These are phyloP conservation scores for Serendipita indica DNA, from an alignment of 768 basidiomycete species.

Conservation along the genomic window DNA sequence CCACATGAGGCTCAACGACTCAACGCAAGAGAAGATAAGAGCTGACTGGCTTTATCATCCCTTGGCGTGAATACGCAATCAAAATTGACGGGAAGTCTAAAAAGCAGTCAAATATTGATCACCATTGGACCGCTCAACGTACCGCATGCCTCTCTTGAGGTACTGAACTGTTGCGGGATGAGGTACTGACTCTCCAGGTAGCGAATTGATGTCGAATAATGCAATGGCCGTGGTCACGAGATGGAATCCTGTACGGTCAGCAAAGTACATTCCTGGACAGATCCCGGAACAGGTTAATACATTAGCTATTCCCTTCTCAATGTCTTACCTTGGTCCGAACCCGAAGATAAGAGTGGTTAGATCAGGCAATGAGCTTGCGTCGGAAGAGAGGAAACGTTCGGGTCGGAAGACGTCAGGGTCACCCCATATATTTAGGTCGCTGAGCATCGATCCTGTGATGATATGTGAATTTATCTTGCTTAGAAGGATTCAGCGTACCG, in stretches of 20 bases:
- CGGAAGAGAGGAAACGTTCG: slow-evolving; percentile 18
- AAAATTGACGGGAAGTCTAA: too few relatives aligned
- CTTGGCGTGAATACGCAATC: too few relatives aligned
- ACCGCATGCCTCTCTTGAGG: too few relatives aligned
- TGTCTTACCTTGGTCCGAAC: background rate
- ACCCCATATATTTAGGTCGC: slow-evolving; percentile 17
- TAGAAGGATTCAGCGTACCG: slow-evolving; percentile 13
- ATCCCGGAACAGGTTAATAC: background rate
- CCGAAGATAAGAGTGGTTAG: background rate
- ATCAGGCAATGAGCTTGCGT: background rate
- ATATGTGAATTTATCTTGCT: slow-evolving; percentile 7
- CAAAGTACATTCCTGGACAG: background rate
- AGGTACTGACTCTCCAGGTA: background rate
- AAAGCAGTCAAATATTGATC: too few relatives aligned
- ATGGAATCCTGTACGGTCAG: background rate
- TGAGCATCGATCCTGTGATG: slow-evolving; percentile 17
- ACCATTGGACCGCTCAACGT: too few relatives aligned
- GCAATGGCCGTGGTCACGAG: background rate
- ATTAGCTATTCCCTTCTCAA: background rate
- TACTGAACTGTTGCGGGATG: background rate
- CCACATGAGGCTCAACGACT: too few relatives aligned
- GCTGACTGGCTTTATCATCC: too few relatives aligned
- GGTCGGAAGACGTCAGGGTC: slow-evolving; percentile 20
- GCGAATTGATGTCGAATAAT: background rate
- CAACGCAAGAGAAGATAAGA: too few relatives aligned